phyloP scores from a whole-genome alignment of 1,139 yeast genomes.

The Candida labiduridarum region DNA sequence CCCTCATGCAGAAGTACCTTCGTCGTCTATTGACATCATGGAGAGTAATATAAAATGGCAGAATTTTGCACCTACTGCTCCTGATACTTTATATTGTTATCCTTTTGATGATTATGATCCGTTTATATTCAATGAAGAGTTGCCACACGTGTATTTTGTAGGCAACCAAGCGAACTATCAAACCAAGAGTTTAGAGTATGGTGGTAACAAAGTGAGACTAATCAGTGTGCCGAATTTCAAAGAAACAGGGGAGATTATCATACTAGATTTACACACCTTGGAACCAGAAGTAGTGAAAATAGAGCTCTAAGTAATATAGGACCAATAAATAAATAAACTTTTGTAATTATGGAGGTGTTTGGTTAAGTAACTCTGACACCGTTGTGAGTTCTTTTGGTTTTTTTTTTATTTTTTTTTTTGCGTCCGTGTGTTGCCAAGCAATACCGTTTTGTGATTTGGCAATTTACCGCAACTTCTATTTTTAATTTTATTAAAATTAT shows the following conservation, averaged over 20 bases:
- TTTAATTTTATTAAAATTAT: too few relatives aligned
- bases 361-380: too few relatives aligned
- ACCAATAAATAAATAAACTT: not conserved
- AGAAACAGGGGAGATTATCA: constrained; percentile 65
- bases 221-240: constrained; percentile 75
- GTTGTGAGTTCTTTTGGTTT: too few relatives aligned
- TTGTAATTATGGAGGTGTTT: not conserved
- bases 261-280: constrained; percentile 62
- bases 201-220: constrained; percentile 45
- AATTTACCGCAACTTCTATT: too few relatives aligned
- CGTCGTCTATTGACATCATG: constrained; percentile 48
- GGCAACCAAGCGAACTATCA: constrained; percentile 77
- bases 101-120: constrained; percentile 86
- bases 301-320: constrained; percentile 6
- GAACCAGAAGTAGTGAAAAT: constrained; percentile 48
- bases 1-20: constrained; percentile 1
- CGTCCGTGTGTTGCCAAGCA: not conserved
- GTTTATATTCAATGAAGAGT: constrained; percentile 62
- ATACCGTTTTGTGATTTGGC: too few relatives aligned
- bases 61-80: constrained; percentile 90
- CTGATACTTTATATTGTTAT: constrained; percentile 90
- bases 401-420: not conserved
- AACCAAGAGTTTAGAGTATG: constrained; percentile 28
- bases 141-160: constrained; percentile 84
- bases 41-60: constrained; percentile 80